Conservation (phyloP, 805 yeast species). For the Wickerhamiella kurtzmanii region DNA sequence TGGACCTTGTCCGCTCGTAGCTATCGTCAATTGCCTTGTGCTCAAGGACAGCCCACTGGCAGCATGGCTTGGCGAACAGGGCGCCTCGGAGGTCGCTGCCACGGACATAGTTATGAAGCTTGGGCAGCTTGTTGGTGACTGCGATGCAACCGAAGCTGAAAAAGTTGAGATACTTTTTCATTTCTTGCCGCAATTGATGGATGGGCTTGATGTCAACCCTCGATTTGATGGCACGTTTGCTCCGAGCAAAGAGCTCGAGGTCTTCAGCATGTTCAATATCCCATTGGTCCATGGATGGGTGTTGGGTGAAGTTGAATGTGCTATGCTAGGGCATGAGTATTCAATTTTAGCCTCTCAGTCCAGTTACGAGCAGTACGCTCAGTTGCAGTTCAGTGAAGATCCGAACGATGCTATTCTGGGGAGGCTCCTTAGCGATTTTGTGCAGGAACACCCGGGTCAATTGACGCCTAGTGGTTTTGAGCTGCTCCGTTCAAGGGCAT, state of each 20-base stretch:
- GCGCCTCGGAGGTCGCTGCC: neutral
- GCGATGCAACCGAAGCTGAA: slow-evolving; percentile 21
- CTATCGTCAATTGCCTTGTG: slow-evolving; percentile 57
- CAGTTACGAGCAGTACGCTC: slow-evolving; percentile 39
- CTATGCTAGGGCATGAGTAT: neutral
- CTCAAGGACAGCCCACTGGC: slow-evolving; percentile 30
- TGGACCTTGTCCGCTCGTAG: slow-evolving; percentile 82
- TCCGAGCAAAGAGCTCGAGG: slow-evolving; percentile 37
- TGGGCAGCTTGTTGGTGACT: slow-evolving; percentile 12
- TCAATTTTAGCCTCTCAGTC: slow-evolving; percentile 33
- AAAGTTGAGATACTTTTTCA: slow-evolving; percentile 30
- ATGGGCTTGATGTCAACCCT: slow-evolving; percentile 65
- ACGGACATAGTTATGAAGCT: slow-evolving; percentile 1
- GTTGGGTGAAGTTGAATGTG: slow-evolving; percentile 8
- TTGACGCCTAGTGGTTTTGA: slow-evolving; percentile 55
- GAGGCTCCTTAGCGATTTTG: slow-evolving; percentile 30
- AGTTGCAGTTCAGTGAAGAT: slow-evolving; percentile 40
- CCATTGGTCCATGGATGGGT: slow-evolving; percentile 78
- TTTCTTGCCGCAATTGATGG: slow-evolving; percentile 47
- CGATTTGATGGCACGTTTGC: slow-evolving; percentile 48
- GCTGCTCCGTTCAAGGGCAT: slow-evolving; percentile 32
- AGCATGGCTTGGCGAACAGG: slow-evolving; percentile 3
- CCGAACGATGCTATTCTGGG: slow-evolving; percentile 32
- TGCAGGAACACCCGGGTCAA: slow-evolving; percentile 58
- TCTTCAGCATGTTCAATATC: slow-evolving; percentile 48